These are phyloP conservation scores for Tephrocybe sp. DNA, from an alignment of 768 basidiomycete species.

Conservation along the genomic window DNA sequence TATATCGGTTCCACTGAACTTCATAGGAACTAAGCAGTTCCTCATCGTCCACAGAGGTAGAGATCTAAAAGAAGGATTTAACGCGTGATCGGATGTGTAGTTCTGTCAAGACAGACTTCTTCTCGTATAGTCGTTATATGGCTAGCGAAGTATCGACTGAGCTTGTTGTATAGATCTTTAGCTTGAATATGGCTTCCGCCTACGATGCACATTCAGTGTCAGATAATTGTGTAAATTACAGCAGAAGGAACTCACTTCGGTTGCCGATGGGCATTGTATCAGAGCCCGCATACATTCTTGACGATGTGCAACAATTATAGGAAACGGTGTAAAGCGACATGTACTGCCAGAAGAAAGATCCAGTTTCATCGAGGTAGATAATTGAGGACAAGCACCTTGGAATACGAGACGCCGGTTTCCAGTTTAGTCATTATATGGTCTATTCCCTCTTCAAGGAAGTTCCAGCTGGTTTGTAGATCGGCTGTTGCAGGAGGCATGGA, in stretches of 20 bases:
- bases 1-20: constrained; percentile 93
- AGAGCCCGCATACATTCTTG: constrained; percentile 60
- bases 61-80: constrained; percentile 45
- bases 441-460: constrained; percentile 81
- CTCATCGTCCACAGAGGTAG: constrained; percentile 82
- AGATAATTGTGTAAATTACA: constrained; percentile 29
- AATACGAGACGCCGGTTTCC: constrained; percentile 85
- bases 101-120: constrained; percentile 14
- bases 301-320: constrained; percentile 97
- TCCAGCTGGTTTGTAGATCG: constrained; percentile 85
- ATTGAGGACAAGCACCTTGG: constrained; percentile 37
- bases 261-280: constrained; percentile 54
- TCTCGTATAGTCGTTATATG: constrained; percentile 74
- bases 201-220: constrained; percentile 30
- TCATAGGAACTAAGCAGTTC: constrained; percentile 89
- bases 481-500: constrained; percentile 66
- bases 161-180: constrained; percentile 93
- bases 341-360: constrained; percentile 44
- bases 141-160: constrained; percentile 84
- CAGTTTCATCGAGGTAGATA: background rate
- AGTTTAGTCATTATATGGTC: constrained; percentile 93
- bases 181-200: constrained; percentile 96
- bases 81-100: constrained; percentile 2
- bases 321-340: constrained; percentile 91
- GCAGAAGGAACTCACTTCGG: constrained; percentile 54